phyloP scores from a whole-genome alignment of 768 basidiomycete genomes.

The Suillus subalutaceus region DNA sequence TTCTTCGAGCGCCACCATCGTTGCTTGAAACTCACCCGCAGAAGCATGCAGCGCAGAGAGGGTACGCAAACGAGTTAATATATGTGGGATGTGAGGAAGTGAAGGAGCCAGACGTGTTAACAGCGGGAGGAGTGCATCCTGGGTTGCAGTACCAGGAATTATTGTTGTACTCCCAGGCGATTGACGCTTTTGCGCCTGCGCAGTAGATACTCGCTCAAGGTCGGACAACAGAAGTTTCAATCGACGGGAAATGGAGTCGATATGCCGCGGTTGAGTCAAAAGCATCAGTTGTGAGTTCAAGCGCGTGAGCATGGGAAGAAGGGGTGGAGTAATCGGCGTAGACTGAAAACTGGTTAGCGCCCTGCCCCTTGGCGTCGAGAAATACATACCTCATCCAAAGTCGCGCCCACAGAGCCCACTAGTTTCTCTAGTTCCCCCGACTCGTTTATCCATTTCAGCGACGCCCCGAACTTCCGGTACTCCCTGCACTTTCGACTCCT shows the following conservation, averaged over 20 bases:
- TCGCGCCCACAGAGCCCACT: constrained; percentile 79
- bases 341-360: constrained; percentile 40
- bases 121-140: constrained; percentile 69
- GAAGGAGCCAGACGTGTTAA: constrained; percentile 71
- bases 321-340: constrained; percentile 73
- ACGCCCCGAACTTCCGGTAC: constrained; percentile 51
- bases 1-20: constrained; percentile 66
- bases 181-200: constrained; percentile 31
- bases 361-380: not conserved
- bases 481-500: constrained; percentile 14
- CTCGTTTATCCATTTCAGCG: constrained; percentile 79
- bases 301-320: constrained; percentile 80
- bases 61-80: constrained; percentile 86
- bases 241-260: constrained; percentile 92
- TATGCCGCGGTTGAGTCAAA: constrained; percentile 92
- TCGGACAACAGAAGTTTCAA: constrained; percentile 92
- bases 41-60: constrained; percentile 81
- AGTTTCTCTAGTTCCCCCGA: constrained; percentile 80
- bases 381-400: constrained; percentile 75
- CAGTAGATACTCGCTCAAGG: constrained; percentile 75
- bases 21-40: constrained; percentile 75
- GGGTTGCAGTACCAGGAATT: constrained; percentile 27
- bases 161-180: constrained; percentile 12
- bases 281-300: constrained; percentile 86
- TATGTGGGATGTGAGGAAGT: constrained; percentile 84